phyloP scores from a whole-genome alignment of 2,329 filamentous ascomycete genomes.

The Clonostachys byssicola region DNA sequence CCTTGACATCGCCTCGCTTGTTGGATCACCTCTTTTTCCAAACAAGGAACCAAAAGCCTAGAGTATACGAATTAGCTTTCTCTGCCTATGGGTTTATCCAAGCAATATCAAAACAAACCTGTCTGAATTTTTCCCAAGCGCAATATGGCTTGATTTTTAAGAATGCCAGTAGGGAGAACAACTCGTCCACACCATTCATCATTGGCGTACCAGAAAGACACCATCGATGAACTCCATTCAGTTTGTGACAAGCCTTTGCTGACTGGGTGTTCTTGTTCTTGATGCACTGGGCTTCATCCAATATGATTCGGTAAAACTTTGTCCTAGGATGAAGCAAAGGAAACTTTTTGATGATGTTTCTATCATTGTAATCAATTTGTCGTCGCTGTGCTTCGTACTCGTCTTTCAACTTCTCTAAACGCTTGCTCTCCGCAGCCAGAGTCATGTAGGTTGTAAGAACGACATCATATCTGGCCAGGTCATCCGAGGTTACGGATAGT shows the following conservation, averaged over 20 bases:
- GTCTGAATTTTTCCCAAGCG: slow-evolving; percentile 56
- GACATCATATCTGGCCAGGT: slow-evolving; percentile 67
- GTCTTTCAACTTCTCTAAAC: slow-evolving; percentile 48
- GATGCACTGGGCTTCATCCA: slow-evolving; percentile 84
- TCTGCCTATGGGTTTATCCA: slow-evolving; percentile 4
- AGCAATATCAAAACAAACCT: slow-evolving; percentile 18
- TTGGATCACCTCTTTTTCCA: slow-evolving; percentile 39
- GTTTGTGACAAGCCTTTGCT: slow-evolving; percentile 61
- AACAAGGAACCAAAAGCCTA: slow-evolving; percentile 37
- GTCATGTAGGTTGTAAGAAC: slow-evolving; percentile 86
- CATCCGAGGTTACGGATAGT: slow-evolving; percentile 36
- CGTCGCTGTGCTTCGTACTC: slow-evolving; percentile 34
- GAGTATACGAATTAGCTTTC: background rate
- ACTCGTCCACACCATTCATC: slow-evolving; percentile 79
- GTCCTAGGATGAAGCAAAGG: slow-evolving; percentile 58
- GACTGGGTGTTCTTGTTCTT: slow-evolving; percentile 73
- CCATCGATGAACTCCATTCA: slow-evolving; percentile 73
- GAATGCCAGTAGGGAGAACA: slow-evolving; percentile 75
- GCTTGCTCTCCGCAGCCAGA: slow-evolving; percentile 59
- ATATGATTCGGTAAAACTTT: slow-evolving; percentile 73
- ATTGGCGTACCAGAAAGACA: slow-evolving; percentile 80
- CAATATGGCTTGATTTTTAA: slow-evolving; percentile 73
- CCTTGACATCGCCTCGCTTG: slow-evolving; percentile 61
- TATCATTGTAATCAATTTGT: slow-evolving; percentile 27
- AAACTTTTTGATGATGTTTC: slow-evolving; percentile 29